Evolutionary conservation across 2,329 filamentous ascomycete genomes (phyloP).

Genomic region (Cadophora sp.): DNA sequence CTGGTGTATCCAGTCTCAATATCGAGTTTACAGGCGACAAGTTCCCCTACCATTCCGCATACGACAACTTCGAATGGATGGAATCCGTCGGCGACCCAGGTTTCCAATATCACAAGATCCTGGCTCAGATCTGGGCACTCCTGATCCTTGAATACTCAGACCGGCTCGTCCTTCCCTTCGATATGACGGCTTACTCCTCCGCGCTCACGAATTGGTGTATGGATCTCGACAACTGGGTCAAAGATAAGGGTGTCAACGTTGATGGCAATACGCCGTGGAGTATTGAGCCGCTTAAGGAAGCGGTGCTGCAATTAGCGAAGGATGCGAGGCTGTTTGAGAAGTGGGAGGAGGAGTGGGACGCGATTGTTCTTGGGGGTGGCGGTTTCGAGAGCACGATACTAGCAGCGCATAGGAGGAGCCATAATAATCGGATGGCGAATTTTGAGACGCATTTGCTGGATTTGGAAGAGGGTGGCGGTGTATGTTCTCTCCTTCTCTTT

Average conservation of each 20-base stretch:
- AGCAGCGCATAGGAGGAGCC: slow-evolving; percentile 70
- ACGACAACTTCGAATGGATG: slow-evolving; percentile 92
- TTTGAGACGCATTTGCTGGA: slow-evolving; percentile 90
- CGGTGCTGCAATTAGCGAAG: slow-evolving; percentile 64
- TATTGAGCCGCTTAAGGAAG: slow-evolving; percentile 63
- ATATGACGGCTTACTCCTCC: slow-evolving; percentile 75
- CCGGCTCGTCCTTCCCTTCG: slow-evolving; percentile 80
- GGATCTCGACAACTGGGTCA: slow-evolving; percentile 70
- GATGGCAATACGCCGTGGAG: slow-evolving; percentile 49
- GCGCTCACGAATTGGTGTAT: slow-evolving; percentile 69
- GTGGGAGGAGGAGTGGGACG: slow-evolving; percentile 82
- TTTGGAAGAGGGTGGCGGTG: slow-evolving; percentile 71
- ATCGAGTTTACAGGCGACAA: slow-evolving; percentile 73
- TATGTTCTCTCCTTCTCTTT: slow-evolving; percentile 58
- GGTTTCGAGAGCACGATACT: slow-evolving; percentile 78
- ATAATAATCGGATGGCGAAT: slow-evolving; percentile 78
- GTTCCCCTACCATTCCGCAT: slow-evolving; percentile 81
- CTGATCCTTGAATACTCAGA: slow-evolving; percentile 88
- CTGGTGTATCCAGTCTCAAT: slow-evolving; percentile 86
- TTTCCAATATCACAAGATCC: slow-evolving; percentile 79
- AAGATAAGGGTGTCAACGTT: slow-evolving; percentile 61
- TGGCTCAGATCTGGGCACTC: slow-evolving; percentile 81
- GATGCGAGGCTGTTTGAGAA: slow-evolving; percentile 70
- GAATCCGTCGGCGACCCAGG: slow-evolving; percentile 78
- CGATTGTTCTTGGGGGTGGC: slow-evolving; percentile 70